These are phyloP conservation scores for Phytophthora constricta DNA, from an alignment of 352 stramenopile species.

Conservation along the genomic window DNA sequence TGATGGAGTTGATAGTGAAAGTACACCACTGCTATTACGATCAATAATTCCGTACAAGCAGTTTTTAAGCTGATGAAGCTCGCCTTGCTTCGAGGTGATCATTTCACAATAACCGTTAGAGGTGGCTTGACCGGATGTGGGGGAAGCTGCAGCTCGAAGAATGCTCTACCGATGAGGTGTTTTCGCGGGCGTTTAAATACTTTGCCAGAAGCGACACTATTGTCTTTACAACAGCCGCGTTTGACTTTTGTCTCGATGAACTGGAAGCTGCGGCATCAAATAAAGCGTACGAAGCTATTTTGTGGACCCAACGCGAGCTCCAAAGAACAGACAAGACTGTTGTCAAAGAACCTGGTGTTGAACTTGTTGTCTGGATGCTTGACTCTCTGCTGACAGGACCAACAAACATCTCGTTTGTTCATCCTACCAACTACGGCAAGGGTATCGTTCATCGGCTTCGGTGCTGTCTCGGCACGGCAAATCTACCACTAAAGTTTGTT, in stretches of 20 bases:
- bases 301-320: constrained; percentile 85
- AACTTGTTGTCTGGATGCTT: constrained; percentile 75
- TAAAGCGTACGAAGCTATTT: constrained; percentile 59
- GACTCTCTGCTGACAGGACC: constrained; percentile 46
- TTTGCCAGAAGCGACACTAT: constrained; percentile 17
- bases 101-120: constrained; percentile 39
- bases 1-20: background rate
- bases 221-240: constrained; percentile 25
- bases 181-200: constrained; percentile 20
- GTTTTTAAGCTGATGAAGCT: constrained; percentile 58
- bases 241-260: constrained; percentile 67
- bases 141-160: constrained; percentile 4
- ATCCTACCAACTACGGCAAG: constrained; percentile 7
- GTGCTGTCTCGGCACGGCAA: constrained; percentile 47
- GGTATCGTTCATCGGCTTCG: constrained; percentile 30
- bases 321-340: constrained; percentile 51
- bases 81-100: constrained; percentile 57
- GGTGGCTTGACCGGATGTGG: background rate
- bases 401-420: background rate
- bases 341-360: constrained; percentile 71
- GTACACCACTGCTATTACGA: background rate
- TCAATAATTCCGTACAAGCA: constrained; percentile 24
- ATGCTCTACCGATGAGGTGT: constrained; percentile 18
- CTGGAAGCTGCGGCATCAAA: constrained; percentile 61
- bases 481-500: constrained; percentile 74